phyloP scores from a whole-genome alignment of 306 rosid species.

The Corylus heterophylla region DNA sequence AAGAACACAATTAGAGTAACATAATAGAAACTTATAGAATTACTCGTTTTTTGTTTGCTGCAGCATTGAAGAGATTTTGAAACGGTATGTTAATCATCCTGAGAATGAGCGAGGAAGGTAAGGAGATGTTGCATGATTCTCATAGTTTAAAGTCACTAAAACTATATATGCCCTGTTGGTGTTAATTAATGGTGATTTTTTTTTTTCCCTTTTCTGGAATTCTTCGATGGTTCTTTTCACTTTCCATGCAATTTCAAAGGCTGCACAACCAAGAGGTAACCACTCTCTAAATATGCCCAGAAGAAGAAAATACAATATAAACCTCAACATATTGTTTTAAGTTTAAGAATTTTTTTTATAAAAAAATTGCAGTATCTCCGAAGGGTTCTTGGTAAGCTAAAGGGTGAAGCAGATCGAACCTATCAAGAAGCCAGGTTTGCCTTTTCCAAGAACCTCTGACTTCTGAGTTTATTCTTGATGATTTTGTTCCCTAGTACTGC shows the following conservation, averaged over 20 bases:
- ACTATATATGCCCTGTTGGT: not conserved
- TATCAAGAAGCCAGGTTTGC: slow-evolving; percentile 41
- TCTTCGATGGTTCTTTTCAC: not conserved
- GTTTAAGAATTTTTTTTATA: not conserved
- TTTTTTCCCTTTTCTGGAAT: not conserved
- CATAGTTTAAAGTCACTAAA: not conserved
- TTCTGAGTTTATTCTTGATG: not conserved
- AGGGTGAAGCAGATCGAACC: slow-evolving; percentile 37
- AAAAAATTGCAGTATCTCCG: slow-evolving; percentile 37
- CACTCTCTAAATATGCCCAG: not conserved
- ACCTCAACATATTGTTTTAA: not conserved
- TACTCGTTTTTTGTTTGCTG: not conserved
- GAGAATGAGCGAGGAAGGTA: slow-evolving; percentile 50
- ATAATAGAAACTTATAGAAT: too few relatives aligned
- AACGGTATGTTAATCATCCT: slow-evolving; percentile 49
- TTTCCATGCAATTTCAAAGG: slow-evolving; percentile 33
- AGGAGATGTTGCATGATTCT: not conserved
- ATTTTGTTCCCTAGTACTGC: not conserved
- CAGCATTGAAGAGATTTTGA: slow-evolving; percentile 64
- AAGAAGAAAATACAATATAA: not conserved
- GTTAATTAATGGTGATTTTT: not conserved
- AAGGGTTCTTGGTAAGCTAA: slow-evolving; percentile 37
- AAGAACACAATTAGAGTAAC: too few relatives aligned
- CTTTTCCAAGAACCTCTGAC: not conserved
- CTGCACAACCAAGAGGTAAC: slow-evolving; percentile 60